Conservation (phyloP, 78 protist genomes). For the Dictyostelium citrinum region DNA sequence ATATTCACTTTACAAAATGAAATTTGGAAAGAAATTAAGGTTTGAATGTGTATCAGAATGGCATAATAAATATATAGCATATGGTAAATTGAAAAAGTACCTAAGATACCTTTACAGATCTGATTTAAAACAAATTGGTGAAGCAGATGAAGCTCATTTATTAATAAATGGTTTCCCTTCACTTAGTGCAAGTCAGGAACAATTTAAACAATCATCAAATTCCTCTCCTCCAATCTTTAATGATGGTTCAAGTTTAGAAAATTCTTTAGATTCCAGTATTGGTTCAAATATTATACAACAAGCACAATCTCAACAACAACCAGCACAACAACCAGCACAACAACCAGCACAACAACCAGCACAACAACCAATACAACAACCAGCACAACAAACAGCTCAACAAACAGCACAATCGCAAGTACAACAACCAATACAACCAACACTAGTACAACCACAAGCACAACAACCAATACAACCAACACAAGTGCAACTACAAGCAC, state of each 20-base stretch:
- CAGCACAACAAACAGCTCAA: background rate
- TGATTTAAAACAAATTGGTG: background rate
- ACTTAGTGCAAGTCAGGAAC: background rate
- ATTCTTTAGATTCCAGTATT: background rate
- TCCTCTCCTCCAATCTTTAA: background rate
- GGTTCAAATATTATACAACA: background rate
- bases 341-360: background rate
- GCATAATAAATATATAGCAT: constrained; percentile 48
- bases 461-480: background rate
- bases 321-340: background rate
- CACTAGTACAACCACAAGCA: background rate
- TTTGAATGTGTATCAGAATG: constrained; percentile 74
- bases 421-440: background rate
- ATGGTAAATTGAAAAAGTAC: constrained; percentile 65
- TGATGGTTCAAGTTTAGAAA: background rate
- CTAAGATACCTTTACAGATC: constrained; percentile 40
- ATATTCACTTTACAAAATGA: constrained; percentile 7
- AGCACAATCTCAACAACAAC: background rate
- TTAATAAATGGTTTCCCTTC: background rate
- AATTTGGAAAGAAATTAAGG: constrained; percentile 65
- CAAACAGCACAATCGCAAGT: background rate
- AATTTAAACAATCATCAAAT: background rate
- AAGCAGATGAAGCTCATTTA: background rate
- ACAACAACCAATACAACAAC: background rate
- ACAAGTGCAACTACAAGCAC: background rate